Evolutionary conservation across 768 basidiomycete genomes (phyloP), one percentile per base, ranked within the genome.

Genomic region (Mycena filopes): DNA sequence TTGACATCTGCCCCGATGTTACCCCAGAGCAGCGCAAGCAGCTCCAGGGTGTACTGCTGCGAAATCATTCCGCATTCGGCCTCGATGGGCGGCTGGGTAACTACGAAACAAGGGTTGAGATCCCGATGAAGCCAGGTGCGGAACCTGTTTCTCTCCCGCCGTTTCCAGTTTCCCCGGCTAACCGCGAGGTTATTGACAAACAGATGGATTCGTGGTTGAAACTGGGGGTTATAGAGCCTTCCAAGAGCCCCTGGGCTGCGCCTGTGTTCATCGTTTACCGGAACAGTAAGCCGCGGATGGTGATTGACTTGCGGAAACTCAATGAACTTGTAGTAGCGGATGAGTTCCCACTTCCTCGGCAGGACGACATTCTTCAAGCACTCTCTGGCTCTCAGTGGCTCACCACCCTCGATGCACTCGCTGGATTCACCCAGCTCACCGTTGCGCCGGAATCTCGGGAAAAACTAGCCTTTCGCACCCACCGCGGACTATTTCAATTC

Each of bases 401-500:
- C 5, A 55, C 53, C 11, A 55, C 53, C 16, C 53, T 55, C 16
- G 53, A 55, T 18, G 53, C 53, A 18, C 40, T 55, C 26, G 4
- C 53, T 4, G 53, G 53, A 3, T 55, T 55, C 26, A 55, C 41
- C 11, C 53, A 55, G 15, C 38, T 55, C 20, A 55, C 53, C 2
- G 29, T 42, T 15, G 6, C 25, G 2, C 25, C 23, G 1, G 8
- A 11, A 4, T 55, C 53, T 1, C 25, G 40, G 2, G 53, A 56
- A 26, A 78, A 78, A 38, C 76, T 77, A 0, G 80, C 80, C 0
- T 83, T 84, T 50, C 61, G 77, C 2, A 76, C 76, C 0, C 83
- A 82, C 61, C 58, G 69, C 41, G 83, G 82, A 2, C 65, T 83
- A 0, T 80, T 61, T 31, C 81, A 84, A 63, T 83, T 83, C 61